Evolutionary conservation across 139 green algal species (phyloP).

Genomic region (Coccomyxa sp.): DNA sequence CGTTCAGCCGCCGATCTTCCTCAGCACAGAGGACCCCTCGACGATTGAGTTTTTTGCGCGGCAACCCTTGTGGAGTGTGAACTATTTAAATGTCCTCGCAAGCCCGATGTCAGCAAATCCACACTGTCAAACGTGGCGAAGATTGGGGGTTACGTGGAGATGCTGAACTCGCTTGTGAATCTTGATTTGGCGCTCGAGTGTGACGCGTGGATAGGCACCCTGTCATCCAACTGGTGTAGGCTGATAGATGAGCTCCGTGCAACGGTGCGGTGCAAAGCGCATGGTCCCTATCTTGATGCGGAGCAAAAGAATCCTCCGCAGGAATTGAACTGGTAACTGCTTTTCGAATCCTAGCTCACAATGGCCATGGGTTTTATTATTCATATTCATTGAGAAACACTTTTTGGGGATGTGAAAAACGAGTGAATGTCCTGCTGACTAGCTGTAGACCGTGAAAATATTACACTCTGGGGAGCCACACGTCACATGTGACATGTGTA

Average conservation of each 20-base stretch:
- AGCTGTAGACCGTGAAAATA: too few relatives aligned
- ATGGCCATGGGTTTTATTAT: too few relatives aligned
- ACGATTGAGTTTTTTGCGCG: not conserved
- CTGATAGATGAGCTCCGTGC: not conserved
- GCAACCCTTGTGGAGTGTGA: not conserved
- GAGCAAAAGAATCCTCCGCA: not conserved
- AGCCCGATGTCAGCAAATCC: not conserved
- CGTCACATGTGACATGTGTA: too few relatives aligned
- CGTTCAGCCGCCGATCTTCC: too few relatives aligned
- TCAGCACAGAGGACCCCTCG: not conserved
- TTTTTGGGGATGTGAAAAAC: too few relatives aligned
- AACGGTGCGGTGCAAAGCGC: not conserved
- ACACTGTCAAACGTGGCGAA: not conserved
- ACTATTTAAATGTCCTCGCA: not conserved
- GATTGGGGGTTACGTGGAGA: not conserved
- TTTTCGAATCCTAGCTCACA: too few relatives aligned
- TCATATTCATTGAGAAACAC: too few relatives aligned
- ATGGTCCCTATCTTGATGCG: not conserved
- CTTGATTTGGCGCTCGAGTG: not conserved
- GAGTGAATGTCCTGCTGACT: too few relatives aligned
- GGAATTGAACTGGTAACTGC: too few relatives aligned
- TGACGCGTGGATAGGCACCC: not conserved
- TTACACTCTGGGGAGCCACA: too few relatives aligned
- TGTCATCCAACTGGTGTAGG: not conserved
- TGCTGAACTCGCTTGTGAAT: not conserved